phyloP scores from a whole-genome alignment of 495 filamentous ascomycete species.

The Trichoderma asperelloides region DNA sequence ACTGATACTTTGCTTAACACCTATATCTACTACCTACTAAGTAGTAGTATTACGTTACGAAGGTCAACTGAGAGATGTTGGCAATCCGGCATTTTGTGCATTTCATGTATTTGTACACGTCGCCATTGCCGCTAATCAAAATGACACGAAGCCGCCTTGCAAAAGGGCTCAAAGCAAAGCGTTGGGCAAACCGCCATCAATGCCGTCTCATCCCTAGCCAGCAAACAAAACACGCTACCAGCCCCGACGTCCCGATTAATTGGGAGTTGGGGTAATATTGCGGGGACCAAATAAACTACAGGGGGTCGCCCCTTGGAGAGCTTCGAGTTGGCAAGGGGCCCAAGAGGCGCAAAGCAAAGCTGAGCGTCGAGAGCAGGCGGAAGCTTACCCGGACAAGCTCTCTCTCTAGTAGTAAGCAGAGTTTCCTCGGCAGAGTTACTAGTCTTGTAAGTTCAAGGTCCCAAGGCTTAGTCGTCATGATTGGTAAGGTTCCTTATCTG shows the following conservation, averaged over 20 bases:
- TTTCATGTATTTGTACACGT: not conserved
- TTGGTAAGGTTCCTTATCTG: too few species aligned
- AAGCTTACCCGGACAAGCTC: not conserved
- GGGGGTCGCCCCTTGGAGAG: not conserved
- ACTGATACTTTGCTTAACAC: too few species aligned
- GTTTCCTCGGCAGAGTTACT: too few species aligned
- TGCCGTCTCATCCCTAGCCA: not conserved
- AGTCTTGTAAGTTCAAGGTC: too few species aligned
- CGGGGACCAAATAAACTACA: not conserved
- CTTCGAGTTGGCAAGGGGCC: not conserved
- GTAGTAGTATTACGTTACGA: too few species aligned
- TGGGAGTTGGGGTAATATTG: conserved; percentile 6
- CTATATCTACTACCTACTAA: too few species aligned
- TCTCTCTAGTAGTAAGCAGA: too few species aligned
- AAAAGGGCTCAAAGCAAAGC: not conserved
- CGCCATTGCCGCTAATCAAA: not conserved
- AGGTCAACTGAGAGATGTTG: not conserved
- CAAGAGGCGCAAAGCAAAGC: not conserved
- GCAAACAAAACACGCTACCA: not conserved
- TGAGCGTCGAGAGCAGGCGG: not conserved
- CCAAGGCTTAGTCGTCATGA: too few species aligned
- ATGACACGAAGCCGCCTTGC: not conserved
- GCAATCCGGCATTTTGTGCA: not conserved
- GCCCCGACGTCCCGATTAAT: conserved; percentile 1
- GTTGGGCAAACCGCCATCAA: not conserved